Base-by-base conservation (phyloP, 352 stramenopile species). In the Pythium folliculosum region DNA sequence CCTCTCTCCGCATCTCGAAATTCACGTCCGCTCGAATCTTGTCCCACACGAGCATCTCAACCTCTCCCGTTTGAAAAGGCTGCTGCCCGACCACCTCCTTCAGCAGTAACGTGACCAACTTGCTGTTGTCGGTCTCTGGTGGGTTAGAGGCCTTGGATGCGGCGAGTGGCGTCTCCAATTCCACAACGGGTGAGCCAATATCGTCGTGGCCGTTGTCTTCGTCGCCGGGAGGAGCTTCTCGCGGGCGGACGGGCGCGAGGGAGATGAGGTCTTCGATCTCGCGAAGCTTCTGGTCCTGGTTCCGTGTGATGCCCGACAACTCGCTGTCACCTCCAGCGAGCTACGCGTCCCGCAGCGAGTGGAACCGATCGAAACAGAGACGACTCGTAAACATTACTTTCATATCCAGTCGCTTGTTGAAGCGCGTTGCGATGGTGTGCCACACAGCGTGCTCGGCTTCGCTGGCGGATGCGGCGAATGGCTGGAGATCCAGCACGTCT, bases 21-120 rank as follows among this genome's bases (percentile, higher is more conserved):
- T 60, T 60, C 14, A 60, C 53, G 10, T 49, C n/a, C 6, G 53
- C 12, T 3, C 53, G 53, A 9, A 60, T 49, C 17, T 49, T 60
- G 19, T 60, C 53, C 53, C 53, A 60, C 35, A 49, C n/a, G 35
- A 60, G 37, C 53, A 35, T 37, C 35, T 60, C 53, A 21, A 37
- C 17, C 5, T 17, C 32, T 8, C 32, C 35, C 2, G 53, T 35
- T 37, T 49, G 53, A 21, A 49, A 49, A 8, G 53, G 53, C 16
- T n/a, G 21, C 9, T 49, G 19, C 37, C 0, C 30, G 19, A 3
- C 17, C 16, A 49, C 37, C 4, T 12, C 38, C 17, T 32, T 19
- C 5, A 60, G 32, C 5, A 60, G 25, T 19, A 47, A 22, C 1
- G 53, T 60, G 7, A 49, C 7, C 32, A 60, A n/a, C n/a, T n/a